Evolutionary conservation across 352 stramenopile genomes (phyloP).

Genomic region (Pythium scleroteichum): DNA sequence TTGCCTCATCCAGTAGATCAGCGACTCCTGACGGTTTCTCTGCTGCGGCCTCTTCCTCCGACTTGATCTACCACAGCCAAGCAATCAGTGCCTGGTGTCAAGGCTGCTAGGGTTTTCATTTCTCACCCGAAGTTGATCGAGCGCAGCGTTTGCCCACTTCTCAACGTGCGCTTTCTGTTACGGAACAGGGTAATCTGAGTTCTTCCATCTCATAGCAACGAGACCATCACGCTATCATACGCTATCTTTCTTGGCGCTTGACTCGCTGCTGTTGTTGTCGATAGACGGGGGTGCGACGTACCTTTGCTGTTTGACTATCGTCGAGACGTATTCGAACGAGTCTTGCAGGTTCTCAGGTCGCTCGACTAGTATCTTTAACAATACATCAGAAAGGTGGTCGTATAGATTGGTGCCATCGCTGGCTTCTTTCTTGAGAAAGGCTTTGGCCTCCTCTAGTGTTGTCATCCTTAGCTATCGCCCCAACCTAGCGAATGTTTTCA

Average conservation of each 20-base stretch:
- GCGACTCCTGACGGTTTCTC: conserved; percentile 47
- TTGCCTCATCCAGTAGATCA: conserved; percentile 75
- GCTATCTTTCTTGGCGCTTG: conserved; percentile 50
- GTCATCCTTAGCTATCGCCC: conserved; percentile 43
- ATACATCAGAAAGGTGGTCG: conserved; percentile 81
- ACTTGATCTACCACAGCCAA: conserved; percentile 37
- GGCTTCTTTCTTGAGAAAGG: conserved; percentile 84
- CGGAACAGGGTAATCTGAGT: conserved; percentile 2
- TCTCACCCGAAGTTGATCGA: conserved; percentile 60
- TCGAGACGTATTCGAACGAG: conserved; percentile 87
- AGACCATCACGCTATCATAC: conserved; percentile 32
- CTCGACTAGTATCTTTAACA: conserved; percentile 88
- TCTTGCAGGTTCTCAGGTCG: conserved; percentile 82
- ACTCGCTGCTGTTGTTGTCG: conserved; percentile 29
- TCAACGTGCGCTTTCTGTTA: conserved; percentile 63
- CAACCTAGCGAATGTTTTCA: too few species aligned
- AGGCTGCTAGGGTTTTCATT: background rate
- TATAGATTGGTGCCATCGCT: conserved; percentile 81
- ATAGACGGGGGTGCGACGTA: conserved; percentile 35
- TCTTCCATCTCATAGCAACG: background rate
- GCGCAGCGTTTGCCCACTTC: conserved; percentile 59
- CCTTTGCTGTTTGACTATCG: conserved; percentile 79
- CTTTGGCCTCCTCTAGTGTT: conserved; percentile 87
- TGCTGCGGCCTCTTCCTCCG: conserved; percentile 45
- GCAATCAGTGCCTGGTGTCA: too few species aligned